These are phyloP conservation scores for Sicyos baderoa DNA, from an alignment of 306 rosid species.

Conservation along the genomic window DNA sequence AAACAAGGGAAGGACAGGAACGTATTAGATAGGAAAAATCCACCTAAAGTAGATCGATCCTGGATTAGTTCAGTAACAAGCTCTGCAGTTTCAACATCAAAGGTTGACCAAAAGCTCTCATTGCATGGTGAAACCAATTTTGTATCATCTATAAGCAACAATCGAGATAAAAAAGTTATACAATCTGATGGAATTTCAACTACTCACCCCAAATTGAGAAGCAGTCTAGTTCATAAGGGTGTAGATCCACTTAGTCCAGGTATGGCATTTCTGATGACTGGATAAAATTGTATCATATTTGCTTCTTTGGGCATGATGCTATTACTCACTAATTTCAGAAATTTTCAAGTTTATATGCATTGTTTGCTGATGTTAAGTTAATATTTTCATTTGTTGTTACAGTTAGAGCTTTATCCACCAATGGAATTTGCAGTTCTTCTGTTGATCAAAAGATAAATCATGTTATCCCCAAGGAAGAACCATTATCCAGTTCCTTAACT, in stretches of 20 bases:
- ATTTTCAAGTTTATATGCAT: constrained; percentile 14
- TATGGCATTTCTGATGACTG: constrained; percentile 22
- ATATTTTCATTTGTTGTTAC: constrained; percentile 21
- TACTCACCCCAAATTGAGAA: constrained; percentile 36
- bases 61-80: constrained; percentile 36
- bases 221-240: constrained; percentile 40
- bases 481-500: constrained; percentile 30
- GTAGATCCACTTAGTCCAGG: constrained; percentile 54
- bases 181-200: constrained; percentile 50
- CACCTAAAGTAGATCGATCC: constrained; percentile 52
- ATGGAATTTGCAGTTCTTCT: constrained; percentile 27
- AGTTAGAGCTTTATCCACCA: constrained; percentile 30
- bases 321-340: neutral
- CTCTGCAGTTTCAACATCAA: constrained; percentile 39
- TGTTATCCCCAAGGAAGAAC: constrained; percentile 30
- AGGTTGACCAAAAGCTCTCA: constrained; percentile 48
- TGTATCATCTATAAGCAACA: constrained; percentile 32
- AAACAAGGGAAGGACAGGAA: constrained; percentile 56
- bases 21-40: constrained; percentile 47
- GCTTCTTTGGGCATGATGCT: constrained; percentile 8
- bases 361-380: constrained; percentile 1
- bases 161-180: constrained; percentile 40
- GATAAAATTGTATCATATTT: constrained; percentile 15
- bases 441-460: constrained; percentile 28
- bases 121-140: constrained; percentile 46